These are phyloP conservation scores for Thraustochytrium striatum DNA, from an alignment of 352 stramenopile species.

Conservation along the genomic window DNA sequence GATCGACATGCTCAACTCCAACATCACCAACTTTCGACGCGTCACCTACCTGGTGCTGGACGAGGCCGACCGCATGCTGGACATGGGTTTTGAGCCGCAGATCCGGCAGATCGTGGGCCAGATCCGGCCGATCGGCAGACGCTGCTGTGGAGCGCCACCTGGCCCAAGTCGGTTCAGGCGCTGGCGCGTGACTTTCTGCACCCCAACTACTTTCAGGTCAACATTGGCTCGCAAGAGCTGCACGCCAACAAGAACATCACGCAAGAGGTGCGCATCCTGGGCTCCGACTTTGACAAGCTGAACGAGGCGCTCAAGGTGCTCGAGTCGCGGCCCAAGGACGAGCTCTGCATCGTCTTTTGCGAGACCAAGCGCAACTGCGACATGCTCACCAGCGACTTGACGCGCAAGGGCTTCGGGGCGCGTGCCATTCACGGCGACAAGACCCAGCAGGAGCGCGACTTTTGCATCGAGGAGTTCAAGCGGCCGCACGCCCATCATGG, in stretches of 20 bases:
- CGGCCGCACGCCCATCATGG: constrained; percentile 85
- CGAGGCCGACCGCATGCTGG: constrained; percentile 93
- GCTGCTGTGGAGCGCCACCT: constrained; percentile 98
- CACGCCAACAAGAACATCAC: constrained; percentile 97
- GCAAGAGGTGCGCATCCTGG: constrained; percentile 92
- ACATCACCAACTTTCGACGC: constrained; percentile 89
- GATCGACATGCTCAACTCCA: constrained; percentile 94
- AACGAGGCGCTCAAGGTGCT: constrained; percentile 67
- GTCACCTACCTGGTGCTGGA: constrained; percentile 98
- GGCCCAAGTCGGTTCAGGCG: constrained; percentile 94
- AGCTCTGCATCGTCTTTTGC: constrained; percentile 97
- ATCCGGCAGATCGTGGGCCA: constrained; percentile 85
- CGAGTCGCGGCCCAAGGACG: constrained; percentile 76
- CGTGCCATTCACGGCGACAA: constrained; percentile 99
- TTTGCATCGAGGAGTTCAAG: constrained; percentile 95
- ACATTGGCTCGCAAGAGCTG: constrained; percentile 86
- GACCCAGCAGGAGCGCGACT: constrained; percentile 93
- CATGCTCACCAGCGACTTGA: constrained; percentile 87
- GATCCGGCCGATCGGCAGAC: constrained; percentile 95
- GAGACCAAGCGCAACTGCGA: constrained; percentile 98
- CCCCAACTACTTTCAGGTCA: constrained; percentile 93
- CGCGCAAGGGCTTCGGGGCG: constrained; percentile 85
- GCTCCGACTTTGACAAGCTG: constrained; percentile 68
- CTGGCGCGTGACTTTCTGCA: constrained; percentile 95
- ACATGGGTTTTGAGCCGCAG: constrained; percentile 91